Evolutionary conservation across 768 basidiomycete species (phyloP).

Genomic region (Xanthoconium purpureum): DNA sequence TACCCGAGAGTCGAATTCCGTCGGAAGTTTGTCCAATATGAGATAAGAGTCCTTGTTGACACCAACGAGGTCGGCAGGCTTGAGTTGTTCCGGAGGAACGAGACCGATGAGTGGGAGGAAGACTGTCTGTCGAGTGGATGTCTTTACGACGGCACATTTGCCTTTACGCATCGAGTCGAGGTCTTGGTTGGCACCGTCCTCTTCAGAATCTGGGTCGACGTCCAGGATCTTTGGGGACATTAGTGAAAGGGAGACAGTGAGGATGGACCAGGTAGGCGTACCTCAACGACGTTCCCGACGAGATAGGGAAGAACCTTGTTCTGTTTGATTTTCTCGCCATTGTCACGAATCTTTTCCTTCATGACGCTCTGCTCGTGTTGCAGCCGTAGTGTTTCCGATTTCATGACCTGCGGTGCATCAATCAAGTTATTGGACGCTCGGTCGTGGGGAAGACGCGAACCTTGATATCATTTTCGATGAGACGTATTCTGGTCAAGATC

Average conservation of each 20-base stretch:
- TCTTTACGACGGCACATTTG: constrained; percentile 99
- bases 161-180: constrained; percentile 94
- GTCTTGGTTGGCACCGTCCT: constrained; percentile 95
- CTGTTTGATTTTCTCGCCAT: constrained; percentile 97
- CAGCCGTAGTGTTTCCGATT: constrained; percentile 87
- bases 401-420: constrained; percentile 73
- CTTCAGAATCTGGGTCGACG: constrained; percentile 89
- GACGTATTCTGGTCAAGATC: constrained; percentile 80
- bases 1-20: constrained; percentile 96
- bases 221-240: constrained; percentile 72
- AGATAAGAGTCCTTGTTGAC: constrained; percentile 99
- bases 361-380: constrained; percentile 94
- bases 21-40: constrained; percentile 90
- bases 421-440: background rate
- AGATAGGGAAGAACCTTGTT: constrained; percentile 98
- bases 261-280: constrained; percentile 26
- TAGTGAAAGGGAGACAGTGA: constrained; percentile 4
- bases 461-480: constrained; percentile 98
- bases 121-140: constrained; percentile 96
- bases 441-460: constrained; percentile 36
- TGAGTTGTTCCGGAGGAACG: constrained; percentile 87
- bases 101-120: constrained; percentile 98
- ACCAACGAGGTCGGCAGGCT: constrained; percentile 92
- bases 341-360: constrained; percentile 99
- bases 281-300: constrained; percentile 97